A percentile compares a stretch with the other conserved stretches of the same genome.
Conservation (phyloP, 2,329 filamentous ascomycete species). For the Drechslera avenae region DNA sequence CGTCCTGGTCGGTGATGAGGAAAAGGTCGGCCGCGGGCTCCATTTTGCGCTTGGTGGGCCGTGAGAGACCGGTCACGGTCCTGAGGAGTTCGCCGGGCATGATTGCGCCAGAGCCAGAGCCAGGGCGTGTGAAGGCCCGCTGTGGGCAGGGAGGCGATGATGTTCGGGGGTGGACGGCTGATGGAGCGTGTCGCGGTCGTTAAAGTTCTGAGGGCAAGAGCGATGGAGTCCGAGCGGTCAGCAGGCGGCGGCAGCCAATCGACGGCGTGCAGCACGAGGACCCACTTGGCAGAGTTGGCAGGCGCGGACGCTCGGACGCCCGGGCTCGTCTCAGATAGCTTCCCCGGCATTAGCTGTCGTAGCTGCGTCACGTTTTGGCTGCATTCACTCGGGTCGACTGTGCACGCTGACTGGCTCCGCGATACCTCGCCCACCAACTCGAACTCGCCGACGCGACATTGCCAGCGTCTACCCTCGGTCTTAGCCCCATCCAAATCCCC, state of each 20-base stretch:
- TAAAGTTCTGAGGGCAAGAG: constrained; percentile 25
- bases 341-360: constrained; percentile 12
- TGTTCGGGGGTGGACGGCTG: constrained; percentile 23
- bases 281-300: constrained; percentile 22
- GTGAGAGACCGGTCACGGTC: constrained; percentile 43
- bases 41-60: constrained; percentile 45
- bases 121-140: constrained; percentile 38
- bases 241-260: constrained; percentile 18
- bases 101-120: constrained; percentile 35
- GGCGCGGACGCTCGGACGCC: constrained; percentile 18
- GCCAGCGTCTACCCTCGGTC: constrained; percentile 7
- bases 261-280: background rate
- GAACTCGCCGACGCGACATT: background rate
- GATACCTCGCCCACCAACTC: constrained; percentile 4
- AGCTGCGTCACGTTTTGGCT: constrained; percentile 27
- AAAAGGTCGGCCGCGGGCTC: constrained; percentile 45
- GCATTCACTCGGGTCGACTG: constrained; percentile 9
- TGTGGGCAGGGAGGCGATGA: constrained; percentile 34
- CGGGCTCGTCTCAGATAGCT: constrained; percentile 19
- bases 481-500: background rate
- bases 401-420: constrained; percentile 9
- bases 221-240: constrained; percentile 19
- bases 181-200: constrained; percentile 34
- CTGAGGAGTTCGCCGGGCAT: constrained; percentile 54
- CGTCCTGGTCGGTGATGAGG: constrained; percentile 79